A percentile compares a stretch with the other conserved stretches of the same genome.
Conservation (phyloP, 2,329 filamentous ascomycete species). For the Rachicladosporium sp. region DNA sequence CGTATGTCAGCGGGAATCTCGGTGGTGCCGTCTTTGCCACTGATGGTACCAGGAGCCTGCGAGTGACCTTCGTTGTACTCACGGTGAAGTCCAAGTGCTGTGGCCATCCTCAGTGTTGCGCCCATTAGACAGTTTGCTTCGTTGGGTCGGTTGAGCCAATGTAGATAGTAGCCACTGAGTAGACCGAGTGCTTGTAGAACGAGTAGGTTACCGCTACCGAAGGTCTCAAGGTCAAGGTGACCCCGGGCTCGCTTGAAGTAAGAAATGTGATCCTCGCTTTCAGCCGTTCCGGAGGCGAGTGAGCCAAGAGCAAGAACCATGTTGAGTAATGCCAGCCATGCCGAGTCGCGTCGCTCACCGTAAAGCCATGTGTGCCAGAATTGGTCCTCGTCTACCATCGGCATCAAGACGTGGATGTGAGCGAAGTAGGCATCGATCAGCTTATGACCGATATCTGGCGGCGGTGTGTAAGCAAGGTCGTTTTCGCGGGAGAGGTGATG, state of each 20-base stretch:
- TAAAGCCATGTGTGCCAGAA: constrained; percentile 22
- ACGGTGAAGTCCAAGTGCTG: constrained; percentile 20
- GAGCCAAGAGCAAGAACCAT: constrained; percentile 22
- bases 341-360: constrained; percentile 16
- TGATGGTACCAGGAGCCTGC: constrained; percentile 23
- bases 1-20: constrained; percentile 48
- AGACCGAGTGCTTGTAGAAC: constrained; percentile 20
- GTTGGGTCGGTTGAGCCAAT: constrained; percentile 22
- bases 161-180: constrained; percentile 22
- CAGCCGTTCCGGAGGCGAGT: constrained; percentile 16
- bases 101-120: constrained; percentile 21
- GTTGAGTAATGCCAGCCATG: constrained; percentile 22
- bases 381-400: constrained; percentile 22
- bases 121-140: constrained; percentile 23
- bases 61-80: constrained; percentile 25
- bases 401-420: constrained; percentile 21
- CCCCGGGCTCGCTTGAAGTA: constrained; percentile 20
- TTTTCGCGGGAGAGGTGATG: constrained; percentile 5
- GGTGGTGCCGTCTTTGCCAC: constrained; percentile 26
- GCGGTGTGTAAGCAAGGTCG: constrained; percentile 15
- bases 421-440: constrained; percentile 22
- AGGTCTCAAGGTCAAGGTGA: constrained; percentile 18
- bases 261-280: constrained; percentile 17
- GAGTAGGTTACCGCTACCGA: constrained; percentile 20
- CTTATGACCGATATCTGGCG: constrained; percentile 17